Base-by-base conservation (phyloP, 805 yeast species). In the Candida broadrunensis region DNA sequence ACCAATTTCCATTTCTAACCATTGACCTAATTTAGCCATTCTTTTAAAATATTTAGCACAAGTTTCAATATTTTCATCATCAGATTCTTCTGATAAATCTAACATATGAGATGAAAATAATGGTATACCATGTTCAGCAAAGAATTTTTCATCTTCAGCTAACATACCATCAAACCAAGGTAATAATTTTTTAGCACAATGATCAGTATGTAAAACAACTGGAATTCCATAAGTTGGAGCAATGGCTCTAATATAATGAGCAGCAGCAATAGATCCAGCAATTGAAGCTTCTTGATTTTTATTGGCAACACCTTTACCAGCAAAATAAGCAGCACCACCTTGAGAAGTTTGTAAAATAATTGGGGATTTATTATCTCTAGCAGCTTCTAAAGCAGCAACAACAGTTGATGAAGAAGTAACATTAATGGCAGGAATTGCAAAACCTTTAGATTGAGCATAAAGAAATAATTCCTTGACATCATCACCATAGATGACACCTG, bases 1-100 rank as follows among this genome's bases (percentile, higher is more conserved):
- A 83, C 99, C 99, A 67, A 93, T 93, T 80, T 93, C 99, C 99
- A 93, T 93, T 81, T 93, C 99, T 67, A 93, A 82, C 93, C 93
- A 93, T 78, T 91, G 98, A 75, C 81, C 78, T 81, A 91, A 78
- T 76, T 86, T 88, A 69, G 95, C 74, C 83, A 88, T 88, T 75
- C 96, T 88, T 70, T 77, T 78, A 77, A 93, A 91, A 83, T 93
- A 93, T 75, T 88, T 84, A 72, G 73, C 95, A 80, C 97, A 90
- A 52, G 87, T 85, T 50, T 81, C 83, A 59, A 93, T 91, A 86
- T 93, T 93, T 77, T 86, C 95, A 52, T 88, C 95, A 70, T 93
- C 97, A 50, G 86, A 55, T 79, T 93, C 98, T 77, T 93, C 99
- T 44, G 97, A 88, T 59, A 93, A 74, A 73, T 93, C 99, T 69